phyloP scores from a whole-genome alignment of 441 rosid genomes.

The Dalechampia spathulata region DNA sequence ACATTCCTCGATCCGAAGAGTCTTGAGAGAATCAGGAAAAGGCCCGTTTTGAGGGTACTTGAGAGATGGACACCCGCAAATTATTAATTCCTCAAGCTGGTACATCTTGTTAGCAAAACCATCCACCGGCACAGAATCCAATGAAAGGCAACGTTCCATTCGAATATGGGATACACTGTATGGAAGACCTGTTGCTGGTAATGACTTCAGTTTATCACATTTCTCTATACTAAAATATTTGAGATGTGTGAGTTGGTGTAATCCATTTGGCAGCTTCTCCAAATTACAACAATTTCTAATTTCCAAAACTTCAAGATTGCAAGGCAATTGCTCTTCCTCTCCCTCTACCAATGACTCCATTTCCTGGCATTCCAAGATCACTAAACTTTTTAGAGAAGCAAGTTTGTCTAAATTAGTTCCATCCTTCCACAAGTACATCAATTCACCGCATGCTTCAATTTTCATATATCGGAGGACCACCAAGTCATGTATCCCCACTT shows the following conservation, averaged over 20 bases:
- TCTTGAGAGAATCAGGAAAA: slow-evolving; percentile 10
- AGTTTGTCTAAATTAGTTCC: neutral
- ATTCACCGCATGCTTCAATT: neutral
- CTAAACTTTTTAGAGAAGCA: neutral
- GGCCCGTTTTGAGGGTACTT: neutral
- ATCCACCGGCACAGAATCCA: neutral
- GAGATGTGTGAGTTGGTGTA: neutral
- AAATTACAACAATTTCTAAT: neutral
- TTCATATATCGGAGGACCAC: neutral
- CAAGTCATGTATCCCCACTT: neutral
- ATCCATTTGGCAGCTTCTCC: neutral
- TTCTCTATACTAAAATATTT: neutral
- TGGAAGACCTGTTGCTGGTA: slow-evolving; percentile 8
- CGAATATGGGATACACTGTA: neutral
- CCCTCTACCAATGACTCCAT: neutral
- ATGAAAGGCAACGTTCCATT: neutral
- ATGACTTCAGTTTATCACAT: neutral
- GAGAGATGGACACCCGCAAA: neutral
- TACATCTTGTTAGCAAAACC: neutral
- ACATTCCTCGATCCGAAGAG: slow-evolving; percentile 3
- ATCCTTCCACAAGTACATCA: slow-evolving; percentile 2
- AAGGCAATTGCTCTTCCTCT: neutral
- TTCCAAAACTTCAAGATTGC: neutral
- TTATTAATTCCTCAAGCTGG: neutral
- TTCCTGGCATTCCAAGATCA: neutral